Conservation (phyloP, 2,329 filamentous ascomycete species). For the Ascosphaera pollenicola region DNA sequence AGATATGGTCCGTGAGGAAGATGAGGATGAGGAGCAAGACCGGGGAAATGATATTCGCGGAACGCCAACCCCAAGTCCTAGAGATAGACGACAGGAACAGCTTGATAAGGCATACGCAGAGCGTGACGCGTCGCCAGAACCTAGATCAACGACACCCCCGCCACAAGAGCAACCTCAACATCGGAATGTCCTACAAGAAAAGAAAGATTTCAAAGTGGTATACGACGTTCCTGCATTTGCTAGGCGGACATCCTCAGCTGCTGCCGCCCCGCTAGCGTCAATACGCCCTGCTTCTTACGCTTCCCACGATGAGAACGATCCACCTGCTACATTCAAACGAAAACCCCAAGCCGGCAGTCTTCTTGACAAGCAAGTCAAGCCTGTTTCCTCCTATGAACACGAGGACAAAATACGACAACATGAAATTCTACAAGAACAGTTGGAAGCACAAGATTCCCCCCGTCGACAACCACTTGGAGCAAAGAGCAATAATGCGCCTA, state of each 20-base stretch:
- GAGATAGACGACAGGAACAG: slow-evolving; percentile 7
- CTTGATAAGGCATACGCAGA: too few species aligned
- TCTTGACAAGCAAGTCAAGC: slow-evolving; percentile 34
- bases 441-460: slow-evolving; percentile 22
- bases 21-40: slow-evolving; percentile 4
- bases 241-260: background rate
- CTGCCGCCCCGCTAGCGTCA: background rate
- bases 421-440: slow-evolving; percentile 11
- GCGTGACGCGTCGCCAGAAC: background rate
- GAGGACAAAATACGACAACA: slow-evolving; percentile 15
- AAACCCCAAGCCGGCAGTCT: slow-evolving; percentile 34
- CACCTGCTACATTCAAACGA: slow-evolving; percentile 44
- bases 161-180: background rate
- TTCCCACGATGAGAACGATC: slow-evolving; percentile 46
- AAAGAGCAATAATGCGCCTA: slow-evolving; percentile 34
- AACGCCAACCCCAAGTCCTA: slow-evolving; percentile 11
- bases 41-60: slow-evolving; percentile 11
- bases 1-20: slow-evolving; percentile 8
- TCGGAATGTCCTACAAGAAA: background rate
- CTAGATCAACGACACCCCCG: background rate
- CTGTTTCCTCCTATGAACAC: slow-evolving; percentile 26
- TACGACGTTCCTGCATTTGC: background rate
- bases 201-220: slow-evolving; percentile 33
- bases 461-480: slow-evolving; percentile 27
- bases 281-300: slow-evolving; percentile 7